Base-by-base conservation (phyloP, 2,329 filamentous ascomycete genomes). In the Bimuria novae-zelandiae region DNA sequence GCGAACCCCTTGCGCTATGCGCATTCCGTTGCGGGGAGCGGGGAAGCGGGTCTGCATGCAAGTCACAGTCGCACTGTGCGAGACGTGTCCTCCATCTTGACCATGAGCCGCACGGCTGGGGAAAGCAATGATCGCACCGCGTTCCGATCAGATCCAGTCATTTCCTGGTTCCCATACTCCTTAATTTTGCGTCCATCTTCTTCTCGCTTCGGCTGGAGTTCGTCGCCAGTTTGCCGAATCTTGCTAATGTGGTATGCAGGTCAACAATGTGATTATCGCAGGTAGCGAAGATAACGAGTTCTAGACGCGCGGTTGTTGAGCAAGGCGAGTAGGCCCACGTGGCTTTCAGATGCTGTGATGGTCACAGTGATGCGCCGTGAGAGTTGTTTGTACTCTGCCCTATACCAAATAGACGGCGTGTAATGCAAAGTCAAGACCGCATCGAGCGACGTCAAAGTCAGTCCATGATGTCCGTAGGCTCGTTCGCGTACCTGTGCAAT, bases 201-300 rank as follows among this genome's bases (percentile, higher is more conserved):
- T 40, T 7, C 29, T 45, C 42, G 27, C 19, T 45, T 45, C 11
- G 29, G n/a, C 2, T 3, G 4, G 29, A 7, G 29, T 16, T n/a
- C n/a, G 21, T 21, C 16, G n/a, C 22, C n/a, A 22, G 2, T 10
- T 23, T 11, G n/a, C 16, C 10, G 22, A n/a, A 19, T 30, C 35
- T n/a, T 45, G 35, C 53, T 59, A 42, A 52, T 39, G 39, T 23
- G 35, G 43, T 21, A 22, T 47, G 48, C 43, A 82, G 77, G 81
- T 86, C 71, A 96, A 96, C 81, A 95, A 96, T 74, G 92, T 96
- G 61, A 96, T 96, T 75, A 86, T 96, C 65, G 85, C 90, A 51
- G 92, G 92, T 46, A 85, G 85, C 59, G 92, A 92, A 62, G 89
- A 95, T 57, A 85, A 92, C 61, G 92, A 96, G 66, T 96, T 87